These are phyloP conservation scores for Calonectria pseudoturangicola DNA, from an alignment of 2,329 filamentous ascomycete species.

Conservation along the genomic window DNA sequence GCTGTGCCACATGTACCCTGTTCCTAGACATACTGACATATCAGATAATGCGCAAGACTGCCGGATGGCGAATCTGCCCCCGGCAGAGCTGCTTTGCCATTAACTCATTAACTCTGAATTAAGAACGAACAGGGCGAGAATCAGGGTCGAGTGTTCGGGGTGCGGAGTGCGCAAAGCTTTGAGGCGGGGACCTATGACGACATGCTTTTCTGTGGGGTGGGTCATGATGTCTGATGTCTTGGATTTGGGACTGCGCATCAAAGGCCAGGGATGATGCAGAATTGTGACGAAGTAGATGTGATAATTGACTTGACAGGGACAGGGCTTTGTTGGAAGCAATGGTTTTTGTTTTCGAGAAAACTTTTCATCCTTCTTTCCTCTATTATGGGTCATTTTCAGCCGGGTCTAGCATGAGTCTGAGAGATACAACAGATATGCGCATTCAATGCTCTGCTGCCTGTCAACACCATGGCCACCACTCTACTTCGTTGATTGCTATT, in stretches of 20 bases:
- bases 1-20: slow-evolving; percentile 13
- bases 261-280: slow-evolving; percentile 25
- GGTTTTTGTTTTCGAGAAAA: background rate
- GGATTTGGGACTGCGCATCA: slow-evolving; percentile 14
- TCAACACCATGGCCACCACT: slow-evolving; percentile 14
- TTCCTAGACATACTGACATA: background rate
- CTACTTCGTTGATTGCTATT: slow-evolving; percentile 29
- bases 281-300: slow-evolving; percentile 25
- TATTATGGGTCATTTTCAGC: slow-evolving; percentile 4
- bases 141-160: slow-evolving; percentile 18
- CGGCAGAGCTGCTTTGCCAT: background rate
- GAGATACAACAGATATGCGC: background rate
- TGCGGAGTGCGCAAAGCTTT: background rate
- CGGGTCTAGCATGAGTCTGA: background rate
- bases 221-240: slow-evolving; percentile 28
- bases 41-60: background rate
- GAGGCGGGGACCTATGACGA: slow-evolving; percentile 34
- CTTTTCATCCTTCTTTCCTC: background rate
- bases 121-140: background rate
- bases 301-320: slow-evolving; percentile 17
- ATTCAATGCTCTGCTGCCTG: slow-evolving; percentile 22
- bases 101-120: background rate
- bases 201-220: slow-evolving; percentile 29
- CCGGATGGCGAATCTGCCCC: background rate
- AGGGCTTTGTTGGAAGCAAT: background rate